Evolutionary conservation across 1,139 yeast genomes (phyloP).

Genomic region (Scheffersomyces titani): DNA sequence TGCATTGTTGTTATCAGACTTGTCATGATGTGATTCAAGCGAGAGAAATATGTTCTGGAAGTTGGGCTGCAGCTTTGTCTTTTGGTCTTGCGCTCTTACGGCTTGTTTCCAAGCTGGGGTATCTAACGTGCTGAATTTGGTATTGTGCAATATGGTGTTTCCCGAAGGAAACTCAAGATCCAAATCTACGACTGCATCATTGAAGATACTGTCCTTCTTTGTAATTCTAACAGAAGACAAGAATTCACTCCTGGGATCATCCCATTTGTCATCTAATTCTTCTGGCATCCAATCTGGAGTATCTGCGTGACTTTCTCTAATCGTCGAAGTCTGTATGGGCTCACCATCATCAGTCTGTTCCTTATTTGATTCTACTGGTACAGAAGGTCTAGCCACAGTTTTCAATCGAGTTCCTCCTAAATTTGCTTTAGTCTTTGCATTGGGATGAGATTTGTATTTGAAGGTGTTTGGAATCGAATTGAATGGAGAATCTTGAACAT

Average conservation of each 20-base stretch:
- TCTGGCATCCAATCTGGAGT: slow-evolving; percentile 52
- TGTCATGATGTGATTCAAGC: slow-evolving; percentile 11
- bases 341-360: slow-evolving; percentile 5
- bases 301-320: slow-evolving; percentile 4
- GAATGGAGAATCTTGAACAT: slow-evolving; percentile 17
- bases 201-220: slow-evolving; percentile 10
- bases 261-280: slow-evolving; percentile 42
- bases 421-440: slow-evolving; percentile 41
- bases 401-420: slow-evolving; percentile 17
- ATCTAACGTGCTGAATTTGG: slow-evolving; percentile 18
- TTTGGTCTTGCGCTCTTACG: slow-evolving; percentile 28
- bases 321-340: slow-evolving; percentile 19
- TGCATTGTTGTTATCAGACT: slow-evolving; percentile 4
- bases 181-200: slow-evolving; percentile 12
- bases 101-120: slow-evolving; percentile 45
- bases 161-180: slow-evolving; percentile 26
- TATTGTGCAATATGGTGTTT: slow-evolving; percentile 41
- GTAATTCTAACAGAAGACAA: slow-evolving; percentile 34
- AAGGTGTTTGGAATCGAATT: slow-evolving; percentile 48
- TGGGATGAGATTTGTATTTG: slow-evolving; percentile 48
- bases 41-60: slow-evolving; percentile 35
- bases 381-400: background rate
- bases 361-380: background rate
- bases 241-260: slow-evolving; percentile 17
- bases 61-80: slow-evolving; percentile 29